Conservation (phyloP, 169 alveolate genomes). For the Cryptosporidium viatorum region DNA sequence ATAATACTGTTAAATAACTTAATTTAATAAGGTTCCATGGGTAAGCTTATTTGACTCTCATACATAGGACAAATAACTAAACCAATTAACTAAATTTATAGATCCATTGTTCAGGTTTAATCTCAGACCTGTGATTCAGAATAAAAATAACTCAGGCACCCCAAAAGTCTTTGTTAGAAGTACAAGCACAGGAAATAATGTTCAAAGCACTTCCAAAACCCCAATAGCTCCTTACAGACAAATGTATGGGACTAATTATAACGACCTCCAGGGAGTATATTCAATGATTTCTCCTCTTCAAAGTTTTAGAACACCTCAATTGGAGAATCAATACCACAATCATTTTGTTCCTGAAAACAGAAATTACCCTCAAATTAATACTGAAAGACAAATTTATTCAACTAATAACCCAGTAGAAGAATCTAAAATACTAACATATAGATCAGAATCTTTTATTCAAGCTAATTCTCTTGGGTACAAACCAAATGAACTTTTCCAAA, state of each 20-base stretch:
- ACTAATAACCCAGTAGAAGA: neutral
- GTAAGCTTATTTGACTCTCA: conserved; percentile 8
- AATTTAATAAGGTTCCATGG: neutral
- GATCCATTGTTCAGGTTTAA: conserved; percentile 50
- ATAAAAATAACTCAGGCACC: conserved; percentile 9
- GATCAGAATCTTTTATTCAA: neutral
- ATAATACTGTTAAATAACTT: neutral
- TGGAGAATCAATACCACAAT: neutral
- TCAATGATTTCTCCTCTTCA: neutral
- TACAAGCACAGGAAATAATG: conserved; percentile 18
- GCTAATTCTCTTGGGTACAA: neutral
- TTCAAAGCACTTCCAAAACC: neutral
- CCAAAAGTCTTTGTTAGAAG: conserved; percentile 67
- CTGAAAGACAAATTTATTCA: neutral
- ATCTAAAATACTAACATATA: neutral
- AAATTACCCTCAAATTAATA: neutral
- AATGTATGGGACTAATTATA: neutral
- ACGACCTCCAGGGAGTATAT: neutral
- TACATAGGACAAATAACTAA: neutral
- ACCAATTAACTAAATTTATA: conserved; percentile 4
- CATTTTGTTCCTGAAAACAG: neutral
- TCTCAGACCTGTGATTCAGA: conserved; percentile 46
- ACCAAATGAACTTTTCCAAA: neutral
- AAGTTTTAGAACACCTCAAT: neutral
- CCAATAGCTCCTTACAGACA: conserved; percentile 8